These are phyloP conservation scores for Xylaria cubensis DNA, from an alignment of 495 filamentous ascomycete genomes.

Conservation along the genomic window DNA sequence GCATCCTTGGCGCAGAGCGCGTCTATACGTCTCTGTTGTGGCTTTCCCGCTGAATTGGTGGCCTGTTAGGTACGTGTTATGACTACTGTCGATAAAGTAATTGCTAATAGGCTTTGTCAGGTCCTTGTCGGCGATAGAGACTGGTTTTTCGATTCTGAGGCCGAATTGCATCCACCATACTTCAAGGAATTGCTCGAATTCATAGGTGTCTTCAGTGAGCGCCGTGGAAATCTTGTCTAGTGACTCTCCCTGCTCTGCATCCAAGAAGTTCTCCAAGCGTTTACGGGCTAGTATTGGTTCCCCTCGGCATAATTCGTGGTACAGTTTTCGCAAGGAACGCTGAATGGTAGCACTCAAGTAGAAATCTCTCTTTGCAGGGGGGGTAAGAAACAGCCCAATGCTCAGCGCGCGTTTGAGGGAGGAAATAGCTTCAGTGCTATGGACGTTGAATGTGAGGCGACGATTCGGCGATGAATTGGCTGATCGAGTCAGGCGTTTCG, in stretches of 20 bases:
- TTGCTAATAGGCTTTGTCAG: slow-evolving; percentile 70
- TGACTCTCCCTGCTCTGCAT: slow-evolving; percentile 45
- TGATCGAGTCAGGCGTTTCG: slow-evolving; percentile 27
- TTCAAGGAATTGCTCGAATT: slow-evolving; percentile 52
- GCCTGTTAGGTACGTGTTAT: slow-evolving; percentile 93
- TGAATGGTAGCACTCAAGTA: slow-evolving; percentile 43
- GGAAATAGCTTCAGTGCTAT: slow-evolving; percentile 40
- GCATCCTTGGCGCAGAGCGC: slow-evolving; percentile 73
- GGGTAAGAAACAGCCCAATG: slow-evolving; percentile 35
- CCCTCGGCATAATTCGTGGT: slow-evolving; percentile 38
- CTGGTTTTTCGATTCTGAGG: slow-evolving; percentile 42
- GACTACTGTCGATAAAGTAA: slow-evolving; percentile 90
- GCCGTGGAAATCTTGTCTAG: slow-evolving; percentile 20
- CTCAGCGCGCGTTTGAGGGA: slow-evolving; percentile 41
- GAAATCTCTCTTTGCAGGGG: slow-evolving; percentile 34
- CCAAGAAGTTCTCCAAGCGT: slow-evolving; percentile 47
- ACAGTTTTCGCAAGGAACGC: slow-evolving; percentile 45
- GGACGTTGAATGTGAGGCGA: slow-evolving; percentile 37
- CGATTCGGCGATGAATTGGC: slow-evolving; percentile 27
- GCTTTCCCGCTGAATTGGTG: slow-evolving; percentile 84
- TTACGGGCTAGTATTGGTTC: slow-evolving; percentile 40
- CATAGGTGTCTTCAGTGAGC: slow-evolving; percentile 42
- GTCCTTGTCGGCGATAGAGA: slow-evolving; percentile 39
- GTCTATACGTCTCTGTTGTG: slow-evolving; percentile 80
- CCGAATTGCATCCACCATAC: slow-evolving; percentile 46